phyloP scores from a whole-genome alignment of 306 rosid genomes.

The Vachellia collinsii region DNA sequence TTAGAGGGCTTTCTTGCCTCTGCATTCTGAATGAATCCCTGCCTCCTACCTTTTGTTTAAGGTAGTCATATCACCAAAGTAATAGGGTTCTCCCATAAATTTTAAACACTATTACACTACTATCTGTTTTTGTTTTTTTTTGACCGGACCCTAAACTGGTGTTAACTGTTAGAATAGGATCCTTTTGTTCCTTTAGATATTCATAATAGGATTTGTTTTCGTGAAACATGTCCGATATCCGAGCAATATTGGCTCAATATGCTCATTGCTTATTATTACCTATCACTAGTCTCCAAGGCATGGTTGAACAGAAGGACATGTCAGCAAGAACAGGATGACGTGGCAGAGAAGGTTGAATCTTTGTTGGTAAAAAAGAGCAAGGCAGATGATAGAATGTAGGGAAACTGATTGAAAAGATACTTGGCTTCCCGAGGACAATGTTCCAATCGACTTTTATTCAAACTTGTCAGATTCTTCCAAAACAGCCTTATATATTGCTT shows the following conservation, averaged over 20 bases:
- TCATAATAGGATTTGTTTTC: not conserved
- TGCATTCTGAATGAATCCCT: slow-evolving; percentile 30
- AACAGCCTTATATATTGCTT: slow-evolving; percentile 71
- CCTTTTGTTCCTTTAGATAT: slow-evolving; percentile 2
- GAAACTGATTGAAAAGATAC: slow-evolving; percentile 69
- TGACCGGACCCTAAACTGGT: not conserved
- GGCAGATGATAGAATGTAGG: slow-evolving; percentile 58
- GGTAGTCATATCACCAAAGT: slow-evolving; percentile 28
- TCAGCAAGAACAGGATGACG: slow-evolving; percentile 50
- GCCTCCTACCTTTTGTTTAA: slow-evolving; percentile 27
- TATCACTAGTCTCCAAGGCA: not conserved
- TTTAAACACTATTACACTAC: not conserved
- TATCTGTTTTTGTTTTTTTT: not conserved
- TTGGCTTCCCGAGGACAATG: slow-evolving; percentile 84
- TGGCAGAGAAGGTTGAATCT: slow-evolving; percentile 46
- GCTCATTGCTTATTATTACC: not conserved
- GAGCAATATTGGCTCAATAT: slow-evolving; percentile 7
- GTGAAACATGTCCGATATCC: not conserved
- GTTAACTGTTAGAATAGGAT: not conserved
- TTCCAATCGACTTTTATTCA: slow-evolving; percentile 87
- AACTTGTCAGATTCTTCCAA: slow-evolving; percentile 79
- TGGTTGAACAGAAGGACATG: slow-evolving; percentile 31
- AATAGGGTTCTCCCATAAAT: not conserved
- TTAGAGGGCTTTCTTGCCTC: slow-evolving; percentile 48
- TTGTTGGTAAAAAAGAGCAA: slow-evolving; percentile 60